These are phyloP conservation scores for Epithemia pelagica DNA, from an alignment of 108 stramenopile species.

Conservation along the genomic window DNA sequence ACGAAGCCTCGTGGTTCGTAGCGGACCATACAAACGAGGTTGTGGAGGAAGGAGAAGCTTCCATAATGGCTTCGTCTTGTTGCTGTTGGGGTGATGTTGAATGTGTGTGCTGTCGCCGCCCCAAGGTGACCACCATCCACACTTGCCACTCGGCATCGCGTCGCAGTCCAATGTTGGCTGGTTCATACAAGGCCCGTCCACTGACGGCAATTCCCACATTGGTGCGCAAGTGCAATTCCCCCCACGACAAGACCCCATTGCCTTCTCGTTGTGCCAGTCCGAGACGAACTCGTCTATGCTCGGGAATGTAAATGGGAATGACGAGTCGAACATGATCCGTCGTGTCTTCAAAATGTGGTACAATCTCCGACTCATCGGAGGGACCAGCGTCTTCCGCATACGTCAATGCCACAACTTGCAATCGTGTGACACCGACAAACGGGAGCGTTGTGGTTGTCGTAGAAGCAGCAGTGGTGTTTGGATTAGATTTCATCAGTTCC, in stretches of 20 bases:
- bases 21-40: too few species aligned
- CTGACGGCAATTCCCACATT: not conserved
- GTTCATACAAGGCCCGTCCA: not conserved
- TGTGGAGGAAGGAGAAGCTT: too few species aligned
- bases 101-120: too few species aligned
- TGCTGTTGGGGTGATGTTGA: too few species aligned
- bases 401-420: not conserved
- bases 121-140: not conserved
- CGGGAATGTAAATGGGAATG: not conserved
- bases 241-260: not conserved
- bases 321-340: not conserved
- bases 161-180: not conserved
- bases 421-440: not conserved
- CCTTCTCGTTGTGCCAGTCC: not conserved
- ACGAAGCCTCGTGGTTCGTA: too few species aligned
- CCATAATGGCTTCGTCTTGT: too few species aligned
- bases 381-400: not conserved
- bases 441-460: not conserved
- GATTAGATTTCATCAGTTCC: too few species aligned
- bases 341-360: not conserved
- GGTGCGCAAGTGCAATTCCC: not conserved
- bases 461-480: not conserved
- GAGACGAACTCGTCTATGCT: not conserved
- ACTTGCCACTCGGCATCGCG: not conserved
- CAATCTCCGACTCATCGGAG: not conserved